Base-by-base conservation (phyloP, 2,329 filamentous ascomycete genomes). In the Fusarium virguliforme region DNA sequence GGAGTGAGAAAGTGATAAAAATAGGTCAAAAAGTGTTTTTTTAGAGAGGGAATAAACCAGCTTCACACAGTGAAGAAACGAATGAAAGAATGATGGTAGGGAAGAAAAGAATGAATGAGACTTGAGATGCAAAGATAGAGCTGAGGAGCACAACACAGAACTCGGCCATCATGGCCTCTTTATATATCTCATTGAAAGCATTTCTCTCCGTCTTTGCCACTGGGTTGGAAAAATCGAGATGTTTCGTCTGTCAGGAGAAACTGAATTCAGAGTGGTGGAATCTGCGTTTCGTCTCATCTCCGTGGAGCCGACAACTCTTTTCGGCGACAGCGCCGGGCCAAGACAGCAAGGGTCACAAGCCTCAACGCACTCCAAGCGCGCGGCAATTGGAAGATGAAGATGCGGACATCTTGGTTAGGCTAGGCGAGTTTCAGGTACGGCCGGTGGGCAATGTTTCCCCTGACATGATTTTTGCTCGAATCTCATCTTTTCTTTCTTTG, bases 51-150 rank as follows among this genome's bases (percentile, higher is more conserved):
- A 41, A 72, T 72, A 68, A 65, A 70, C 73, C 71, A 69, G 75
- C 76, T 77, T 77, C 76, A 78, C 64, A 73, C 74, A 73, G 75
- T 75, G 74, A 77, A 76, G 75, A 66, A 66, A 75, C 28, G 73
- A 75, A 75, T 61, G 62, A 60, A 40, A 71, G 46, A 59, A 65
- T 37, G 60, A 46, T 48, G 58, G 24, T 55, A 15, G 37, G 54
- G 38, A 54, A 59, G 58, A 63, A 61, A 60, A 67, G 53, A 68
- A 54, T 59, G 62, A 61, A 61, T 68, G 62, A 46, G 54, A 28
- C 64, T 67, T 68, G 55, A 46, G 41, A 71, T 56, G 46, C 43
- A 63, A 68, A 58, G 71, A 62, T 57, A 63, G 56, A 69, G 71
- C 64, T 74, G 70, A 68, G 56, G 54, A 62, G 34, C 60, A 41